These are phyloP conservation scores for Xylaria intraflava DNA, from an alignment of 495 filamentous ascomycete species.

Conservation along the genomic window DNA sequence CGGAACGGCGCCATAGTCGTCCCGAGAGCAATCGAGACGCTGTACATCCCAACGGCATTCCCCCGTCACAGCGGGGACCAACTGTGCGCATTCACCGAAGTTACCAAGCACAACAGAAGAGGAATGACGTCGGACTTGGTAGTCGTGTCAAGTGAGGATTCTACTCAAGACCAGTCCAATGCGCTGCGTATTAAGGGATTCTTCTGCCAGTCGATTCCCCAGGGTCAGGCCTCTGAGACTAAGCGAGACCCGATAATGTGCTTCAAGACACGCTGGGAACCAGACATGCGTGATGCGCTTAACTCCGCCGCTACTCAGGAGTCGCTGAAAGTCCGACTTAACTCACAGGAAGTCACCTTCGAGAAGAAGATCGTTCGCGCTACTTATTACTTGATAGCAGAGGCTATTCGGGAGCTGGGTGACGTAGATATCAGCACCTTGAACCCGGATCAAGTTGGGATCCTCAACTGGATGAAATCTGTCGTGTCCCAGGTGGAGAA, in stretches of 20 bases:
- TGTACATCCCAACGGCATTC: constrained; percentile 6
- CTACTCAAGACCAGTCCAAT: not conserved
- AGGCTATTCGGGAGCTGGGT: constrained; percentile 11
- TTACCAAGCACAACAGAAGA: not conserved
- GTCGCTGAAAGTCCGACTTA: constrained; percentile 2
- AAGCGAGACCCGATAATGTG: not conserved
- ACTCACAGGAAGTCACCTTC: not conserved
- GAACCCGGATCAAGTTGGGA: not conserved
- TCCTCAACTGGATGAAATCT: constrained; percentile 18
- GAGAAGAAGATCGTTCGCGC: constrained; percentile 13
- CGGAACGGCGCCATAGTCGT: constrained; percentile 9
- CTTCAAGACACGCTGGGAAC: constrained; percentile 12
- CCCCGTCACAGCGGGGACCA: not conserved
- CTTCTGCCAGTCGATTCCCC: constrained; percentile 9
- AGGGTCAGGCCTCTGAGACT: not conserved
- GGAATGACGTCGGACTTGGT: constrained; percentile 10
- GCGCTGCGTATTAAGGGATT: constrained; percentile 4
- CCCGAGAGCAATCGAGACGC: constrained; percentile 10
- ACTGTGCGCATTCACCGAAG: constrained; percentile 2
- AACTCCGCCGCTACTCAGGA: constrained; percentile 4
- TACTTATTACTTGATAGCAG: constrained; percentile 16
- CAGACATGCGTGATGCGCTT: constrained; percentile 9
- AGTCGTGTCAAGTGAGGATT: not conserved
- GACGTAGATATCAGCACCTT: not conserved
- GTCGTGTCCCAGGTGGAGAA: constrained; percentile 1